A percentile compares a stretch with the other conserved stretches of the same genome.
Evolutionary conservation across 805 yeast genomes (phyloP).

Genomic region (Wickerhamomyces sydowiorum): DNA sequence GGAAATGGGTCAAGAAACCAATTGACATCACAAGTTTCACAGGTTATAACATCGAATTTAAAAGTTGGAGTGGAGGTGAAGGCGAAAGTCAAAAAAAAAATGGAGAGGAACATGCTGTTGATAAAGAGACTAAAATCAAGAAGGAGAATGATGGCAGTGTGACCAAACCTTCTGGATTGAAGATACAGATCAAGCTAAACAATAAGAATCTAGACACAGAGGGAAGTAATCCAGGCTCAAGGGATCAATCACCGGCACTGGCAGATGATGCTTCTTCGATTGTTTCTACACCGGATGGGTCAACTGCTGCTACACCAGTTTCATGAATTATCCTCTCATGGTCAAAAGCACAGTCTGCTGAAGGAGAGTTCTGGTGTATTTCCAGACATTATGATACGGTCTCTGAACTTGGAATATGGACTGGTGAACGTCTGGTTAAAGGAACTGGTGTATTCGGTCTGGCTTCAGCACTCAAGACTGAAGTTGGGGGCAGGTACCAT

Average conservation of each 20-base stretch:
- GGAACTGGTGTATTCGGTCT: no score
- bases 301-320: conserved; percentile 13
- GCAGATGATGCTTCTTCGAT: conserved; percentile 15
- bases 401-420: no score
- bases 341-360: no score
- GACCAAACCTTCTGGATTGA: conserved; percentile 3
- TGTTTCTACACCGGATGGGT: conserved; percentile 10
- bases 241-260: conserved; percentile 17
- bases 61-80: conserved; percentile 32
- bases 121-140: not conserved
- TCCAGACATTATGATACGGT: not conserved
- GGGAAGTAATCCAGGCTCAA: conserved; percentile 10
- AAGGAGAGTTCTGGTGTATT: not conserved
- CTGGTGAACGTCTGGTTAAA: no score
- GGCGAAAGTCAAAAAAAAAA: not conserved
- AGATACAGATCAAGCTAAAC: conserved; percentile 18
- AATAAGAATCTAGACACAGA: conserved; percentile 9
- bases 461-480: no score
- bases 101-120: conserved; percentile 1
- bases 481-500: no score
- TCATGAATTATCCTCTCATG: conserved; percentile 12
- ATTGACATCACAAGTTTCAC: conserved; percentile 38
- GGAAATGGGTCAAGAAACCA: conserved; percentile 38
- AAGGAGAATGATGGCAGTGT: not conserved
- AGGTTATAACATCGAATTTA: conserved; percentile 32